Conservation (phyloP, 441 rosid species). For the Adansonia gregorii region DNA sequence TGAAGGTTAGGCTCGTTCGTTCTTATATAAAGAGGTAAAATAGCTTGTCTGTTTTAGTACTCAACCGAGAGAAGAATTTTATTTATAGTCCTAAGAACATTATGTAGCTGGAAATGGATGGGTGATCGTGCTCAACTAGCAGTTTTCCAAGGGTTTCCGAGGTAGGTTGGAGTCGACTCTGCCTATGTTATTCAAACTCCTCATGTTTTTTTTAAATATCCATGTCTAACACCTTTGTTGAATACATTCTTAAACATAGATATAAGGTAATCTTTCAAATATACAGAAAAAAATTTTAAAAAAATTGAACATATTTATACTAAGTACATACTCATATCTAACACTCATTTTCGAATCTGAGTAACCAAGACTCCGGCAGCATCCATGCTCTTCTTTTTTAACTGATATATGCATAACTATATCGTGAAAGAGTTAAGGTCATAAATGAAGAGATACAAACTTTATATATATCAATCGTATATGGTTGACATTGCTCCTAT, state of each 20-base stretch:
- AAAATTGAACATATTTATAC: too few relatives aligned
- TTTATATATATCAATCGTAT: not conserved
- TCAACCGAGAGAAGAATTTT: not conserved
- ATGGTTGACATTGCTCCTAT: not conserved
- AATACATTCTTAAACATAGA: too few relatives aligned
- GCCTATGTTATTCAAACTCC: not conserved
- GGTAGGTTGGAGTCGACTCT: not conserved
- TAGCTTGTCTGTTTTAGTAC: not conserved
- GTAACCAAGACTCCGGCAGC: not conserved
- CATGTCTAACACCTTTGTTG: not conserved
- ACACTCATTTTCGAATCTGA: too few relatives aligned
- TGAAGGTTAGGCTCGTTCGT: not conserved
- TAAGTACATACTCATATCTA: not conserved
- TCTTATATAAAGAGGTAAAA: conserved; percentile 5
- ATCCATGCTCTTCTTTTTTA: not conserved
- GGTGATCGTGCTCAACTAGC: not conserved
- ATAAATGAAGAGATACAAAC: not conserved
- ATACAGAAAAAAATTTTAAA: too few relatives aligned
- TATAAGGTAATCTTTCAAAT: too few relatives aligned
- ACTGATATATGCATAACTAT: not conserved
- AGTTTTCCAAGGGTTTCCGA: not conserved
- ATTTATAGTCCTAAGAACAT: not conserved
- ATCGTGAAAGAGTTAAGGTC: not conserved
- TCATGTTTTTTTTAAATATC: too few relatives aligned
- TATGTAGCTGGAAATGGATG: not conserved